Base-by-base conservation (phyloP, 257 asterid genomes). In the Avicennia marina region DNA sequence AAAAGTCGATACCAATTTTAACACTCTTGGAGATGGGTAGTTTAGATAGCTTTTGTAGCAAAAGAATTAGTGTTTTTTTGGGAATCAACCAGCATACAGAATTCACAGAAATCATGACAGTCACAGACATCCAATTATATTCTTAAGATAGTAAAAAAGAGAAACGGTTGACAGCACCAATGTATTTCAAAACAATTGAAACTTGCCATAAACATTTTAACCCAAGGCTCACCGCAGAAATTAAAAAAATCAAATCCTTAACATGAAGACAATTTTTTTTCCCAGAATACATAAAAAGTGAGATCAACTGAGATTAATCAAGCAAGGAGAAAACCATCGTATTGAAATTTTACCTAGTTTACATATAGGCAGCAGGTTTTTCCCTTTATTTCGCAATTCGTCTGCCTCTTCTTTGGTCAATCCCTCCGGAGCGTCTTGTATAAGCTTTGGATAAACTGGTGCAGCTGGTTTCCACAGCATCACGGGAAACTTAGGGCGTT, bases 391-490 rank as follows among this genome's bases (percentile, higher is more conserved):
- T 72, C 91, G 74, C 38, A 89, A 60, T 40, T 77, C 84, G 65
- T 84, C 89, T 1, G 98, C 97, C 72, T 86, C 95, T 69, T 82
- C 81, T 73, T 84, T 82, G 1, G 95, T 86, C 75, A 89, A 69
- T 60, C 95, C 98, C 74, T 84, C 97, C 0, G 98, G 98, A 25
- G 95, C 94, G 8, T 84, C 97, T 78, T 89, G 98, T 72, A 93
- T 89, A 45, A 93, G 95, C 75, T 93, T 93, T 1, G 98, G 98
- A 68, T 93, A 93, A 74, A 93, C 95, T 4, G 98, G 98, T 15
- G 98, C 71, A 43, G 98, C 98, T 12, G 98, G 98, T 74, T 86
- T 93, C 98, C 98, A 93, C 5, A 93, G 93, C 98, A 93, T 93
- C 65, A 93, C 72, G 0, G 98, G 98, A 12, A 78, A 74, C 64